phyloP scores from a whole-genome alignment of 1,284 basidiomycete species.

The Melanopsichium pennsylvanicum region DNA sequence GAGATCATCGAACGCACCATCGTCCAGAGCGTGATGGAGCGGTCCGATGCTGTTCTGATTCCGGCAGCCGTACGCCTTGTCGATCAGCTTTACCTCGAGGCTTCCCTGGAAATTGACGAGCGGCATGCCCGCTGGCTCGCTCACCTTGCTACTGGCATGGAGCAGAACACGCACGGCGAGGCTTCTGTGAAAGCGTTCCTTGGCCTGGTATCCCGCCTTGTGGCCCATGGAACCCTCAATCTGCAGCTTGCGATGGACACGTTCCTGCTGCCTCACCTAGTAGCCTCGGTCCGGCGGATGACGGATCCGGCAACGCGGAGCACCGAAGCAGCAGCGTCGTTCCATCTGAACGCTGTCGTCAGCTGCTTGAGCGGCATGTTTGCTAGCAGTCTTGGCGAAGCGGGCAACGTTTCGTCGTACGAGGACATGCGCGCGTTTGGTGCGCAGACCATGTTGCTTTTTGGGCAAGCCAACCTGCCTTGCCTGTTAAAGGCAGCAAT shows the following conservation, averaged over 20 bases:
- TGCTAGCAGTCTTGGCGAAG: slow-evolving; percentile 17
- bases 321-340: slow-evolving; percentile 2
- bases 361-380: slow-evolving; percentile 22
- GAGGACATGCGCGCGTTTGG: slow-evolving; percentile 27
- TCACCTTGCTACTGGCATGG: slow-evolving; percentile 23
- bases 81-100: slow-evolving; percentile 46
- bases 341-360: slow-evolving; percentile 11
- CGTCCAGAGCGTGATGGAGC: slow-evolving; percentile 26
- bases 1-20: slow-evolving; percentile 41
- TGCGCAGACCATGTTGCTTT: slow-evolving; percentile 31
- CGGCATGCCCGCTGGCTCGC: slow-evolving; percentile 40
- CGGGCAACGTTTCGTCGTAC: not conserved
- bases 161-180: slow-evolving; percentile 7
- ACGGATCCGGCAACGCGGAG: slow-evolving; percentile 35
- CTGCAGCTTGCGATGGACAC: slow-evolving; percentile 32
- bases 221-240: slow-evolving; percentile 42
- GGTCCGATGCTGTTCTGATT: slow-evolving; percentile 4
- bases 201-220: slow-evolving; percentile 13
- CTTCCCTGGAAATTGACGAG: slow-evolving; percentile 46
- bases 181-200: slow-evolving; percentile 12
- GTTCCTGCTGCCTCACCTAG: slow-evolving; percentile 28
- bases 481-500: slow-evolving; percentile 11
- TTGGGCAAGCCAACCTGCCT: slow-evolving; percentile 26
- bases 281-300: slow-evolving; percentile 13
- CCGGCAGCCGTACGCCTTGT: slow-evolving; percentile 28